Conservation (phyloP, 1,284 basidiomycete genomes). For the Lentinus polychrous region DNA sequence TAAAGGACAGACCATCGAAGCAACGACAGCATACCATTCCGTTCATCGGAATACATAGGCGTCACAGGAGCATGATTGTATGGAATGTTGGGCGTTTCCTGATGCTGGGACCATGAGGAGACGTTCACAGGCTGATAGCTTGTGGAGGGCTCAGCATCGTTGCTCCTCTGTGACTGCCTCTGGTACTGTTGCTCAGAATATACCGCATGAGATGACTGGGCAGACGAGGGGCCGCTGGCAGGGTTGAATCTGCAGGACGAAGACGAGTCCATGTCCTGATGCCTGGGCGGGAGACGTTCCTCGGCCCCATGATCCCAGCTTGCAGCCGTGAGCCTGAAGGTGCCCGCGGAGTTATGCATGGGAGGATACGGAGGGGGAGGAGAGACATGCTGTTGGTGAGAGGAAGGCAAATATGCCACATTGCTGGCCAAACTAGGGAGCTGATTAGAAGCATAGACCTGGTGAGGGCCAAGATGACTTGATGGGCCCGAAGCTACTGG, state of each 20-base stretch:
- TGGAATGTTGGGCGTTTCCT: constrained; percentile 20
- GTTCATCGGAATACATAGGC: constrained; percentile 40
- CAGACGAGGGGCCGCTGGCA: constrained; percentile 1
- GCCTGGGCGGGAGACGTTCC: constrained; percentile 13
- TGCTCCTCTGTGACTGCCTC: constrained; percentile 14
- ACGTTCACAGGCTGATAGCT: constrained; percentile 21
- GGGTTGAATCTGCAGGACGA: constrained; percentile 18
- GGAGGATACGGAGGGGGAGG: constrained; percentile 20
- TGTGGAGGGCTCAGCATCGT: constrained; percentile 17
- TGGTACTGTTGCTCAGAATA: constrained; percentile 18
- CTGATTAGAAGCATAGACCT: constrained; percentile 29
- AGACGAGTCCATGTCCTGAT: constrained; percentile 15
- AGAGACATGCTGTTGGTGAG: constrained; percentile 19
- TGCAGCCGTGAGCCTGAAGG: constrained; percentile 37
- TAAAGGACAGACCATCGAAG: neutral
- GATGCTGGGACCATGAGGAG: constrained; percentile 20
- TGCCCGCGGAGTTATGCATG: constrained; percentile 21
- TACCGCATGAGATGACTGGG: constrained; percentile 12
- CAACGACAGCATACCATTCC: constrained; percentile 26
- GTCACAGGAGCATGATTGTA: constrained; percentile 31
- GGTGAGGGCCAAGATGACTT: constrained; percentile 20
- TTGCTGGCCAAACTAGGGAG: constrained; percentile 30
- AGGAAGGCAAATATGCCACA: constrained; percentile 20
- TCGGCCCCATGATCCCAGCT: constrained; percentile 30
- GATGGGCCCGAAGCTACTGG: constrained; percentile 27